Evolutionary conservation across 2,329 filamentous ascomycete species (phyloP).

Genomic region (Fusarium sp.): DNA sequence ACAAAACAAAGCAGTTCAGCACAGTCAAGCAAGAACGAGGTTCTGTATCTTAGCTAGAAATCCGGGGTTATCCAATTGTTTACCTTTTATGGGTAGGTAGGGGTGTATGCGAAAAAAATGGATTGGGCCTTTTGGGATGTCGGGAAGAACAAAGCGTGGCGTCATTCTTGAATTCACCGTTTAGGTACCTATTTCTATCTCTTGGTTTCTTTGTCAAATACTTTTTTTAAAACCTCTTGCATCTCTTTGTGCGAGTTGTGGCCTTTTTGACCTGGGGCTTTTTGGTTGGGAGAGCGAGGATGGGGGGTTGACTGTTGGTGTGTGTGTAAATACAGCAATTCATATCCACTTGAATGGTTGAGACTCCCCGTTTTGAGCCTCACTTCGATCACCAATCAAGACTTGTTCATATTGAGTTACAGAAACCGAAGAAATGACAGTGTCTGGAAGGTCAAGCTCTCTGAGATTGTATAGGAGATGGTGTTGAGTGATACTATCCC

Average conservation of each 20-base stretch:
- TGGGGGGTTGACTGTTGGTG: neutral
- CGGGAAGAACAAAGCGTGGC: conserved; percentile 28
- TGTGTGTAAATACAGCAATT: neutral
- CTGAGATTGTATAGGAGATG: neutral
- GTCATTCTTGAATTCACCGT: conserved; percentile 23
- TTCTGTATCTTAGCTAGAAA: conserved; percentile 3
- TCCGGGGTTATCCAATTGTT: neutral
- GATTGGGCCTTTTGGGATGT: neutral
- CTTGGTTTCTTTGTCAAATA: conserved; percentile 12
- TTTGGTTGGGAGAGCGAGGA: neutral
- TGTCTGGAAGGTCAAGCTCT: no score
- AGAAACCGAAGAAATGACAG: neutral
- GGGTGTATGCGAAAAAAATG: conserved; percentile 14
- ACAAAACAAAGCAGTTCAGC: neutral
- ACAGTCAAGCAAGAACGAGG: neutral
- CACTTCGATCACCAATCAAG: neutral
- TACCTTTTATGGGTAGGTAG: neutral
- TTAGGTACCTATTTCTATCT: neutral
- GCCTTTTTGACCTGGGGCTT: neutral
- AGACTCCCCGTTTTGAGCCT: neutral
- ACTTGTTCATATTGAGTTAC: neutral
- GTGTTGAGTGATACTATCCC: neutral
- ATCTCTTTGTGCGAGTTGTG: conserved; percentile 4
- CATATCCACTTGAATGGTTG: neutral
- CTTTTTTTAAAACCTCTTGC: neutral